These are phyloP conservation scores for Claviceps digitariae DNA, from an alignment of 2,329 filamentous ascomycete species.

Conservation along the genomic window DNA sequence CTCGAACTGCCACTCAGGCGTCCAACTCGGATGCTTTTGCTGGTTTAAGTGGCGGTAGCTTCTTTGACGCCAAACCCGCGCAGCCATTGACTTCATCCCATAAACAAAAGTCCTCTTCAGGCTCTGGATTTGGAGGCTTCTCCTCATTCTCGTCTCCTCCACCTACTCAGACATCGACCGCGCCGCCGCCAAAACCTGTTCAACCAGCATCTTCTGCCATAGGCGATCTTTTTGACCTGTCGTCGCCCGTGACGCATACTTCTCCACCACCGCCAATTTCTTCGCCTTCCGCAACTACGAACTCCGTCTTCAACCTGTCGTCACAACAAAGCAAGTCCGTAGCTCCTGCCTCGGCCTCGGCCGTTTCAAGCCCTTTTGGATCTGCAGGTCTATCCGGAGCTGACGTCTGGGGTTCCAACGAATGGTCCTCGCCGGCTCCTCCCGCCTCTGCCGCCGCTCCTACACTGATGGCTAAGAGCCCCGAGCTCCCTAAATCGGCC, in stretches of 20 bases:
- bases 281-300: constrained; percentile 26
- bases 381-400: constrained; percentile 32
- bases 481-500: constrained; percentile 30
- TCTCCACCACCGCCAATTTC: constrained; percentile 28
- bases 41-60: constrained; percentile 56
- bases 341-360: constrained; percentile 22
- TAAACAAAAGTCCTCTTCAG: constrained; percentile 37
- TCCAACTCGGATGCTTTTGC: constrained; percentile 31
- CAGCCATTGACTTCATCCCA: constrained; percentile 37
- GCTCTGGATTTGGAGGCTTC: constrained; percentile 54
- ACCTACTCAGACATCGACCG: constrained; percentile 15
- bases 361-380: constrained; percentile 23
- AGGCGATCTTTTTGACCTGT: constrained; percentile 72
- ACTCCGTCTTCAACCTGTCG: constrained; percentile 76
- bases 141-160: constrained; percentile 41
- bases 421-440: constrained; percentile 48
- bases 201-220: constrained; percentile 44
- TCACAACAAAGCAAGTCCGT: constrained; percentile 32
- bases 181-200: constrained; percentile 25
- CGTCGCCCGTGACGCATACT: constrained; percentile 34
- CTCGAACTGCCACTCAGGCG: constrained; percentile 20
- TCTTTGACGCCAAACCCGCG: constrained; percentile 66
- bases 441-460: constrained; percentile 26
- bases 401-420: constrained; percentile 78
- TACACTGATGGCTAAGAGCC: constrained; percentile 37